Base-by-base conservation (phyloP, 2,329 filamentous ascomycete genomes). In the Leptographium radiaticola region DNA sequence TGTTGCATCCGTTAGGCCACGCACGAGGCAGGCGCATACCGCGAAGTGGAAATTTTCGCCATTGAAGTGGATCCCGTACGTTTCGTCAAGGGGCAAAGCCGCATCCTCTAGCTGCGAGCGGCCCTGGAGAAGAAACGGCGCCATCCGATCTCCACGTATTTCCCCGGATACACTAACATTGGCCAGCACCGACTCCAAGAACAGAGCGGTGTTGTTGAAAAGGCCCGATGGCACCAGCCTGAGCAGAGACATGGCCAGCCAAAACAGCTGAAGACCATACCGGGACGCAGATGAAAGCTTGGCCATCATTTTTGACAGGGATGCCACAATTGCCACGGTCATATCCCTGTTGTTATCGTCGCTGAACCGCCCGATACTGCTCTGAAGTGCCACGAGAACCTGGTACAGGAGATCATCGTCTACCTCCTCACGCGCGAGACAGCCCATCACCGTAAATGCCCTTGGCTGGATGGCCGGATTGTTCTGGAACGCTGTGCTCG, bases 401-500 rank as follows among this genome's bases (percentile, higher is more conserved):
- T 86, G 83, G 62, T 86, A 86, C 2, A 86, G 72, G 5, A 86
- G 70, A 62, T 86, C 83, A 58, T 86, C 83, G 53, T 86, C 83
- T 2, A 86, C 82, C 63, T 86, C 82, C 62, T 86, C 82, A n/a
- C 81, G 73, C 30, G 83, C 82, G 11, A 86, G 67, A 59, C 81
- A 86, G 15, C 83, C 83, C 82, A 86, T 85, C 43, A 86, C 82
- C 2, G 81, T 77, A 60, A 86, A 86, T 1, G 83, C 83, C 20
- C 80, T 72, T 7, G 83, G 81, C 59, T 86, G 83, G 54, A 86
- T 83, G 2, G 83, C 81, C 10, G 82, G 83, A 62, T 86, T 86
- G 62, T 82, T 85, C 62, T 86, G 83, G 63, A 86, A 86, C 0
- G 83, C 83, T 11, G 82, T 86, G 62, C 83, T 86, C 16, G 83